Percentiles rank a stretch among this genome's conserved stretches.
These are phyloP conservation scores for Rhynchospora pubera DNA, from an alignment of 176 grass and related monocot genomes.

Conservation along the genomic window DNA sequence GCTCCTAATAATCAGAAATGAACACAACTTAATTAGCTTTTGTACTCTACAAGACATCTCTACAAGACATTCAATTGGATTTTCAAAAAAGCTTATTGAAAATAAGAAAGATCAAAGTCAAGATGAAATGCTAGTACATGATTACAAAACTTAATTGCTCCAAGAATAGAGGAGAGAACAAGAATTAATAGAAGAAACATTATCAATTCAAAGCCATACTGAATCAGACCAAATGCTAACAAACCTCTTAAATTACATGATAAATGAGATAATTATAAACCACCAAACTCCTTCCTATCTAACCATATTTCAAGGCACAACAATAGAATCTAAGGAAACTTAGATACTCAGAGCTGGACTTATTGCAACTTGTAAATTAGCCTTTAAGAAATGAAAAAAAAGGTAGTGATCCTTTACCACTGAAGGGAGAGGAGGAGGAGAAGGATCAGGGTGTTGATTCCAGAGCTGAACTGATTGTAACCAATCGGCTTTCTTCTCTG, in stretches of 20 bases:
- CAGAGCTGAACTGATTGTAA: conserved; percentile 77
- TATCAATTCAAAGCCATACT: neutral
- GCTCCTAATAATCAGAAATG: conserved; percentile 23
- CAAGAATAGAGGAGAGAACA: neutral
- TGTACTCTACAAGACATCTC: neutral
- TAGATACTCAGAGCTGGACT: neutral
- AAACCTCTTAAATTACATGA: neutral
- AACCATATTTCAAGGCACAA: neutral
- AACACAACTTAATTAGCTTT: neutral
- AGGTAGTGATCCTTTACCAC: conserved; percentile 17
- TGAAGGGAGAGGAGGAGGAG: neutral
- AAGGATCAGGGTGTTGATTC: conserved; percentile 28
- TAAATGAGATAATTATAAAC: neutral
- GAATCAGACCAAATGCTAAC: neutral
- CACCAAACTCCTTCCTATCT: neutral
- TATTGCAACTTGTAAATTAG: neutral
- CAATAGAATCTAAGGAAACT: neutral
- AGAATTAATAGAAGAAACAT: neutral
- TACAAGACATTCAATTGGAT: neutral
- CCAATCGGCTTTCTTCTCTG: conserved; percentile 44
- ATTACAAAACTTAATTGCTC: neutral
- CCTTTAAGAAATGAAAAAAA: neutral
- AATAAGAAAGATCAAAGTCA: neutral
- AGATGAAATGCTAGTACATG: neutral
- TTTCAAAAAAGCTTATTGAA: neutral